phyloP scores from a whole-genome alignment of 2,329 filamentous ascomycete genomes.

The Tolypocladium pustulatum region DNA sequence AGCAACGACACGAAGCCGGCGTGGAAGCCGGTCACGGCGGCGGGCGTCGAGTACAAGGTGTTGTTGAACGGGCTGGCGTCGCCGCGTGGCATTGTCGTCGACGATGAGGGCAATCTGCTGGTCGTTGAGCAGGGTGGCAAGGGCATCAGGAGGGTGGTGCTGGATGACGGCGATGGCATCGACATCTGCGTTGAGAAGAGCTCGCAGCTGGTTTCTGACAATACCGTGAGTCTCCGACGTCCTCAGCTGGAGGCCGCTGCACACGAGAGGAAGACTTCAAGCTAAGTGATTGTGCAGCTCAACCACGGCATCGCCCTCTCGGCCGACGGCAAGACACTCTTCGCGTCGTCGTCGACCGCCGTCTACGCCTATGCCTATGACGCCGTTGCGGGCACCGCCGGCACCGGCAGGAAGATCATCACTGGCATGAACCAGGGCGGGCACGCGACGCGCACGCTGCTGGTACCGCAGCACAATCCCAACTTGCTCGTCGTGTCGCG shows the following conservation, averaged over 20 bases:
- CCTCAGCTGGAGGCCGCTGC: not conserved
- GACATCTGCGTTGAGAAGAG: constrained; percentile 18
- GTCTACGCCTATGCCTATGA: constrained; percentile 54
- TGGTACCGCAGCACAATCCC: constrained; percentile 39
- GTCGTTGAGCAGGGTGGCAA: constrained; percentile 17
- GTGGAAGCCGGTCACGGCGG: constrained; percentile 9
- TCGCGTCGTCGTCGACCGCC: constrained; percentile 38
- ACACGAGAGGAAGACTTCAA: not conserved
- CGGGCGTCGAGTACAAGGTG: constrained; percentile 15
- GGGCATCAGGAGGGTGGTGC: constrained; percentile 21
- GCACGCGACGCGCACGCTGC: constrained; percentile 52
- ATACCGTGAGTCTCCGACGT: constrained; percentile 10
- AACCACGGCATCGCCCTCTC: constrained; percentile 40
- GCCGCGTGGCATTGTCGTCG: constrained; percentile 23
- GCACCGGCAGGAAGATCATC: constrained; percentile 36
- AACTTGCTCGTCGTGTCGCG: constrained; percentile 50
- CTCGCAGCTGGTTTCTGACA: constrained; percentile 14
- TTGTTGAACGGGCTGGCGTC: constrained; percentile 12
- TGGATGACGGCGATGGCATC: constrained; percentile 17
- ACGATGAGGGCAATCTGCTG: constrained; percentile 25
- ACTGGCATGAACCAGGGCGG: constrained; percentile 45
- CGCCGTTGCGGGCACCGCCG: constrained; percentile 32
- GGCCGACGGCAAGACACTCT: constrained; percentile 33
- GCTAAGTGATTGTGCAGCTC: constrained; percentile 19
- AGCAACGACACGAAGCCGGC: constrained; percentile 5